phyloP scores from a whole-genome alignment of 768 basidiomycete genomes.

The Kwoniella dejecticola region DNA sequence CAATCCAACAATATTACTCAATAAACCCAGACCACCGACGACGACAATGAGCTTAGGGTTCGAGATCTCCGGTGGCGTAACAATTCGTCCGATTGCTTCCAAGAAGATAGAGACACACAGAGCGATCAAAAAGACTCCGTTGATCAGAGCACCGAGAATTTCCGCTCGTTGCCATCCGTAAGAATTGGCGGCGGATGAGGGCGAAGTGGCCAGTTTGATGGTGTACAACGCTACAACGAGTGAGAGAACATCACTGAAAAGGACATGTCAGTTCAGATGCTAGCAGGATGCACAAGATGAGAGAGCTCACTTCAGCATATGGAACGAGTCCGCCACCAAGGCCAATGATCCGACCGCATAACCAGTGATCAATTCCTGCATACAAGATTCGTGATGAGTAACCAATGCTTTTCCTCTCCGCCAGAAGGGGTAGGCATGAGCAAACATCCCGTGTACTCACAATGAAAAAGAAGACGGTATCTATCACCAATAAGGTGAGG shows the following conservation, averaged over 20 bases:
- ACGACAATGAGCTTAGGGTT: slow-evolving; percentile 85
- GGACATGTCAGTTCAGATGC: background rate
- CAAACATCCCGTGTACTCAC: slow-evolving; percentile 70
- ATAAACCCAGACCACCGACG: slow-evolving; percentile 84
- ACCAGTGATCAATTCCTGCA: slow-evolving; percentile 60
- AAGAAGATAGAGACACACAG: slow-evolving; percentile 93
- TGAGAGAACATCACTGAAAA: slow-evolving; percentile 88
- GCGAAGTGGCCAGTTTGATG: slow-evolving; percentile 63
- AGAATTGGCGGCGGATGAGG: slow-evolving; percentile 68
- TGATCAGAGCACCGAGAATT: slow-evolving; percentile 89
- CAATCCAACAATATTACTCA: slow-evolving; percentile 88
- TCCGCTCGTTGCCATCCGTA: slow-evolving; percentile 99
- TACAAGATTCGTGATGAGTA: no score
- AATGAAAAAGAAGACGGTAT: slow-evolving; percentile 62
- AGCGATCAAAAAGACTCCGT: slow-evolving; percentile 94
- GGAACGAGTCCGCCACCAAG: slow-evolving; percentile 93
- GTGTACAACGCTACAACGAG: slow-evolving; percentile 93
- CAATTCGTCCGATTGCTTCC: slow-evolving; percentile 89
- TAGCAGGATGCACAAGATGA: background rate
- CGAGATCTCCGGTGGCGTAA: slow-evolving; percentile 79
- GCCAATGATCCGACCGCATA: slow-evolving; percentile 96
- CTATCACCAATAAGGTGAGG: slow-evolving; percentile 73
- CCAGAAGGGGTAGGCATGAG: slow-evolving; percentile 59
- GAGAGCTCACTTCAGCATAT: slow-evolving; percentile 87
- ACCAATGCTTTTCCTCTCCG: no score